Conservation (phyloP, 148 eudicot species). For the Gaultheria prostrata region DNA sequence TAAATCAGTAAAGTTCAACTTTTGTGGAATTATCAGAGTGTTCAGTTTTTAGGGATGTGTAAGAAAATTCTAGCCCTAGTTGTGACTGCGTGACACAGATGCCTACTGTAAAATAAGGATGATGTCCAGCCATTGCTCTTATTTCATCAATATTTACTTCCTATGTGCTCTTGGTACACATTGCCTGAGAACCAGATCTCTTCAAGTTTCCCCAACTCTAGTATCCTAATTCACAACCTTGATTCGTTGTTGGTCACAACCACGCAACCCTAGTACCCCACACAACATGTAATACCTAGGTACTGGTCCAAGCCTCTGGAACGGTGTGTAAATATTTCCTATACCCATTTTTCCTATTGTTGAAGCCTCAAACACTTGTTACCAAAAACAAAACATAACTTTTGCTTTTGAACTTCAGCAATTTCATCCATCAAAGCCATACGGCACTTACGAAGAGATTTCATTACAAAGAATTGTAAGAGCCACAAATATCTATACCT, state of each 20-base stretch:
- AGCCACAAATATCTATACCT: too few species aligned
- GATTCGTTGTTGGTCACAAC: neutral
- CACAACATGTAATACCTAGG: neutral
- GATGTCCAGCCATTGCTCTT: neutral
- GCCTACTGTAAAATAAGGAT: too few species aligned
- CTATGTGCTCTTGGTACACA: neutral
- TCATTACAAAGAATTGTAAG: too few species aligned
- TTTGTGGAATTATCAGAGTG: too few species aligned
- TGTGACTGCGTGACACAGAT: neutral
- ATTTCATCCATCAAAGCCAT: too few species aligned
- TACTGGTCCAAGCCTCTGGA: neutral
- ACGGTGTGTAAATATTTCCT: neutral
- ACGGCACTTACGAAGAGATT: too few species aligned
- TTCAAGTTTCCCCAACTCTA: neutral
- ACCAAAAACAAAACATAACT: neutral
- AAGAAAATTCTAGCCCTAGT: neutral
- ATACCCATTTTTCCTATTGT: neutral
- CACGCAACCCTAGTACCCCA: neutral
- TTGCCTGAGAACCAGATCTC: neutral
- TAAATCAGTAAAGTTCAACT: neutral
- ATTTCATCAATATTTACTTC: neutral
- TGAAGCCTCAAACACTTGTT: neutral
- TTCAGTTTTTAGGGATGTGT: neutral
- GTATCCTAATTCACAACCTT: neutral
- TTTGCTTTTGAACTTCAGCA: too few species aligned